Percentiles rank a stretch among this genome's conserved stretches.
Conservation (phyloP, 345 rosid species). For the Brassica cretica region DNA sequence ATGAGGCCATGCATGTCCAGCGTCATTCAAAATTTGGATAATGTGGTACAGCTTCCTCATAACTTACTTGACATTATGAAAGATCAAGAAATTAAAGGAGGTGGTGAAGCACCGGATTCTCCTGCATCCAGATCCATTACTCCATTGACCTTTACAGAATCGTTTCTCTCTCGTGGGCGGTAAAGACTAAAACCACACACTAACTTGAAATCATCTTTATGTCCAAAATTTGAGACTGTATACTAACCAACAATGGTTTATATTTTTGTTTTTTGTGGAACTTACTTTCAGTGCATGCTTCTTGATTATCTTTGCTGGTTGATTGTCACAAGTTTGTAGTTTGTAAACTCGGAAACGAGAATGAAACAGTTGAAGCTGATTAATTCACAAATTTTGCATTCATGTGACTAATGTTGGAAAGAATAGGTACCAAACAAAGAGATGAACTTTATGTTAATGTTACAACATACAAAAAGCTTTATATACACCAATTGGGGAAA, state of each 20-base stretch:
- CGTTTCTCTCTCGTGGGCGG: no score
- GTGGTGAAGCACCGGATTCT: not conserved
- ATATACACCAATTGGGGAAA: constrained; percentile 28
- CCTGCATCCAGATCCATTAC: not conserved
- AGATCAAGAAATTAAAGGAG: not conserved
- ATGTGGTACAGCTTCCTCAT: not conserved
- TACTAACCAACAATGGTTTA: not conserved
- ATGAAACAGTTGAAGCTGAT: not conserved
- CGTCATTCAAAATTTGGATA: not conserved
- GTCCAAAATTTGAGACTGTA: not conserved
- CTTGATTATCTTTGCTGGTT: not conserved
- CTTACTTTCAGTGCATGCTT: not conserved
- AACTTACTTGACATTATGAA: not conserved
- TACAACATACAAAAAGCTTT: constrained; percentile 30
- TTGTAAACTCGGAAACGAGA: not conserved
- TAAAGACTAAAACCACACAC: no score
- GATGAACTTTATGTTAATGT: constrained; percentile 26
- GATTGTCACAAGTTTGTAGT: not conserved
- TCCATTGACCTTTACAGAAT: no score
- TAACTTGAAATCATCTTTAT: no score
- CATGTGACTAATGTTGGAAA: constrained; percentile 34
- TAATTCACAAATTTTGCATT: constrained; percentile 5
- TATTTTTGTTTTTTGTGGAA: not conserved
- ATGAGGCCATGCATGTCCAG: not conserved
- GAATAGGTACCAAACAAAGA: constrained; percentile 27